Conservation (phyloP, 2,329 filamentous ascomycete genomes). For the Claviceps digitariae region DNA sequence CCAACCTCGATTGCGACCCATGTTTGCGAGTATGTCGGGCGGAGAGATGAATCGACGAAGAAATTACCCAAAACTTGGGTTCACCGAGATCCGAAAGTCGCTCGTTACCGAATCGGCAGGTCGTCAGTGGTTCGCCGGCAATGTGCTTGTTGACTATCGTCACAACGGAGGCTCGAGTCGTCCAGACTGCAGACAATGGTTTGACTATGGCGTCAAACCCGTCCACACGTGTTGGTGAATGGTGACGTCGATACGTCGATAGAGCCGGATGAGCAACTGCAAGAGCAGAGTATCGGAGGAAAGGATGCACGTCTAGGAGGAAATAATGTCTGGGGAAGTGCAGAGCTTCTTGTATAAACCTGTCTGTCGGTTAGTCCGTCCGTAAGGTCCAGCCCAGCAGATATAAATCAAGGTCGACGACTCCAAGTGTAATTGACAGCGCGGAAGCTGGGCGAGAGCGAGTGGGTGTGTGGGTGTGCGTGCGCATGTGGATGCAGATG, state of each 20-base stretch:
- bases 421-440: conserved; percentile 1
- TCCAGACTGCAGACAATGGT: neutral
- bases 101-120: neutral
- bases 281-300: neutral
- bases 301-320: neutral
- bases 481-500: neutral
- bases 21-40: conserved; percentile 16
- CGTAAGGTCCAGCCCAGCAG: neutral
- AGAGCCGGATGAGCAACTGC: neutral
- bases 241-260: no score
- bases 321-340: neutral
- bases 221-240: neutral
- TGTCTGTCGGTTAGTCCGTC: neutral
- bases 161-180: neutral
- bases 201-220: neutral
- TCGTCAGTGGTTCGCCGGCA: neutral
- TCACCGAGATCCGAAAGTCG: neutral
- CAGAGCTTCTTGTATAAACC: conserved; percentile 3
- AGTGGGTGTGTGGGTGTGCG: neutral
- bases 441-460: neutral
- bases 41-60: neutral
- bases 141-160: neutral
- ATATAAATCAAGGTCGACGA: neutral
- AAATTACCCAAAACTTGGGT: neutral
- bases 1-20: conserved; percentile 43